Evolutionary conservation across 495 filamentous ascomycete species (phyloP), one percentile per base, ranked within the genome.

Genomic region (Neurospora sp.): DNA sequence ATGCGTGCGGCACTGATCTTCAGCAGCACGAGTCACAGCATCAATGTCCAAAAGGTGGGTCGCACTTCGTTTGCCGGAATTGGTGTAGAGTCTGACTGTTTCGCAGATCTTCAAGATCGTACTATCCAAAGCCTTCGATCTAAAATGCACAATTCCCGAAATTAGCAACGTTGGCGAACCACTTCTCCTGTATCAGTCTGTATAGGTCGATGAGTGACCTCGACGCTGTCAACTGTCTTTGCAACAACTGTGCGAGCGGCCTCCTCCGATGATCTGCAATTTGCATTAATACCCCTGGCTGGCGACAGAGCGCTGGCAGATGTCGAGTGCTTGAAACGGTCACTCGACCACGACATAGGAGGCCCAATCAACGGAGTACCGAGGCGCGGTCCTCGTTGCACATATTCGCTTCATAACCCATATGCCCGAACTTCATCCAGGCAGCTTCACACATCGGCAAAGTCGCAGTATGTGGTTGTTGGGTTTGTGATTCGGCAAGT

Each of bases 1-100:
- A 99, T 99, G 96, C 93, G 95, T 75, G 96, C 96, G 71, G 92
- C 92, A 78, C 84, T 99, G 75, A 98, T 99, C 79, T 99, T 99
- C 83, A 97, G 93, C 83, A 97, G 94, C 80, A 99, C 96, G 39
- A 97, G 94, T 81, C 96, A 99, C 81, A 97, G 94, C 81, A 99
- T 99, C 85, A 99, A 99, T 76, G 96, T 99, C 39, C 96, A 99
- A 80, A 99, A 99, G 92, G 96, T 97, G 78, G 37, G 81, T 73
- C 18, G 35, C 5, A 31, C 10, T 53, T 22, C 71, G 68, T 35
- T 40, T 39, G 69, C 37, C 37, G 27, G 22, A 42, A 14, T 14
- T 20, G 35, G 20, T 27, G 7, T 4, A 20, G 20, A 22, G 40
- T 40, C 37, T 69, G n/a, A 71, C 20, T 31, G 69, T 59, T 42